Base-by-base conservation (phyloP, 257 asterid genomes). In the Schizonepeta tenuifolia region DNA sequence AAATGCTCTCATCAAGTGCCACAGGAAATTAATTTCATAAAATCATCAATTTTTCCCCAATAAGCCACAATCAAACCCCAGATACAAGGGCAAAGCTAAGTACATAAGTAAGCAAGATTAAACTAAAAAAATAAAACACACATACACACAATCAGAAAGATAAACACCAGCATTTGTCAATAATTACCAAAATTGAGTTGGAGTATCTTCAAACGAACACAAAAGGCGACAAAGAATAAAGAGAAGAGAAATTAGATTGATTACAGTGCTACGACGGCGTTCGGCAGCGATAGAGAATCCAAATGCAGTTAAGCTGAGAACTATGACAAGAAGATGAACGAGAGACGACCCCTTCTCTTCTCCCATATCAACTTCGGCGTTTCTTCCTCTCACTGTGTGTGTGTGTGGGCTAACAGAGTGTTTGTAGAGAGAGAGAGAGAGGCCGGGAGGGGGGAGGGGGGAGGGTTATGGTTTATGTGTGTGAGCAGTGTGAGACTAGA, bases 271-370 rank as follows among this genome's bases (percentile, higher is more conserved):
- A 35, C 98, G 85, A 44, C 98, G 97, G 26, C 91, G 96, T 70
- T 90, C 98, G 15, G 98, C 98, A 59, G 98, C 98, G 79, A 92
- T 90, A 70, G 98, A 56, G 71, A 92, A 92, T 36, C 96, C 98
- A 73, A 92, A 92, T 74, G 98, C 98, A 24, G 80, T 78, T 80
- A 92, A 88, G 86, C 98, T 90, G 54, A 88, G 76, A 24, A 86
- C 77, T 11, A 90, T 87, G 18, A 88, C 93, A 3, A 92, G 80
- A 62, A 92, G 88, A 90, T 92, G 98, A 78, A 90, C 96, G 21
- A 92, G 88, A 7, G 95, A 77, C 40, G 97, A 92, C 65, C 98
- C 96, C 71, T 86, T 88, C 20, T 65, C 86, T 74, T 86, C 89
- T 20, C 74, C 85, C 89, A 78, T 83, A 9, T 13, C 67, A n/a